Evolutionary conservation across 176 grass and related monocot genomes (phyloP).

Genomic region (Oryza punctata): DNA sequence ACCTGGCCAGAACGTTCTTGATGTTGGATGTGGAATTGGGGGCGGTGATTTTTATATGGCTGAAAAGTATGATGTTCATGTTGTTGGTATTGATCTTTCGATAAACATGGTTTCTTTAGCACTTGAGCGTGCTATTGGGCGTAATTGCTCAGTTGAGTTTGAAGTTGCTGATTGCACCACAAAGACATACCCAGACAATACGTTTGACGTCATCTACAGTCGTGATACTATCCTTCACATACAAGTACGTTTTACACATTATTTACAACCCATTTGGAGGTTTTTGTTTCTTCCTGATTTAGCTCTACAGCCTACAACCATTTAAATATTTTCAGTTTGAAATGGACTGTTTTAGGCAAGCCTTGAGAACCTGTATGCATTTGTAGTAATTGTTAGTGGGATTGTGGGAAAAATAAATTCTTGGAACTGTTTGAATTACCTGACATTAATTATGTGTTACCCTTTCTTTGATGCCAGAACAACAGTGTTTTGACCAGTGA

Average conservation of each 20-base stretch:
- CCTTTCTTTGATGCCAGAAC: background rate
- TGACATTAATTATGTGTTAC: background rate
- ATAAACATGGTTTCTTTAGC: constrained; percentile 98
- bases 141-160: constrained; percentile 86
- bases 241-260: constrained; percentile 52
- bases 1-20: constrained; percentile 88
- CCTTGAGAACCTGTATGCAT: background rate
- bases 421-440: background rate
- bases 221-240: constrained; percentile 97
- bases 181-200: constrained; percentile 69
- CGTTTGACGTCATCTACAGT: constrained; percentile 91
- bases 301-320: background rate
- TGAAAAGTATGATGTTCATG: constrained; percentile 86
- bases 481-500: background rate
- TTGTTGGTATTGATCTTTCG: constrained; percentile 95
- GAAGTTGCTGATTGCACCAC: constrained; percentile 97
- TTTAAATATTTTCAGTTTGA: background rate
- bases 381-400: background rate
- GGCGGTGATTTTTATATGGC: constrained; percentile 99
- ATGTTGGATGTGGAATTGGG: constrained; percentile 95
- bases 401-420: background rate
- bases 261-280: background rate
- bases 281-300: background rate
- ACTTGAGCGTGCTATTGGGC: constrained; percentile 83
- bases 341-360: background rate